These are phyloP conservation scores for Solanum chacoense DNA, from an alignment of 305 asterid species.

Conservation along the genomic window DNA sequence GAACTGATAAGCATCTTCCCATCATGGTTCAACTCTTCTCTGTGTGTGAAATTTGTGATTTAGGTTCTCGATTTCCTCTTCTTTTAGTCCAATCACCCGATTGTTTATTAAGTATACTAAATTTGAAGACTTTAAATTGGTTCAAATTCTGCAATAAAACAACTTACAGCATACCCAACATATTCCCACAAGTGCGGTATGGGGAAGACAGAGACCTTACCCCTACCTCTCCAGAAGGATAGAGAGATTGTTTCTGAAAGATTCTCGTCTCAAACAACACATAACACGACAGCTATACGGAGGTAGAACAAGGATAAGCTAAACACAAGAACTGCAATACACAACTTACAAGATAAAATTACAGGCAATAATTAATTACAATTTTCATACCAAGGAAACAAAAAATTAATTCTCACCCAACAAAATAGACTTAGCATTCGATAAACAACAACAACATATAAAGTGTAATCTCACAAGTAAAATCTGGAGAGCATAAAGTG, in stretches of 20 bases:
- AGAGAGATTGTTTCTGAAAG: not conserved
- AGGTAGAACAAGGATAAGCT: not conserved
- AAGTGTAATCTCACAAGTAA: not conserved
- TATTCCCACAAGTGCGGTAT: not conserved
- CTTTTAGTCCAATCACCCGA: not conserved
- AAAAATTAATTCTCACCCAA: not conserved
- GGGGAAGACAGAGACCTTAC: not conserved
- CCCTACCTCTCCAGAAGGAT: not conserved
- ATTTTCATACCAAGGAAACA: not conserved
- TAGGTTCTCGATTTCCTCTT: not conserved
- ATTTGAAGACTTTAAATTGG: not conserved
- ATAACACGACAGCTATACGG: not conserved
- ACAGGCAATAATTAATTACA: not conserved
- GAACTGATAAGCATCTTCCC: constrained; percentile 35
- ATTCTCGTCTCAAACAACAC: not conserved
- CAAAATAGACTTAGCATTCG: not conserved
- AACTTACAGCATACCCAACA: not conserved
- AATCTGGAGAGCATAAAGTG: not conserved
- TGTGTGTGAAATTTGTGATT: not conserved
- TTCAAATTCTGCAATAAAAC: not conserved
- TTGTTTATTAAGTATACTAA: not conserved
- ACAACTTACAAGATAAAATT: not conserved
- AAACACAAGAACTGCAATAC: not conserved
- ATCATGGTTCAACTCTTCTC: constrained; percentile 13
- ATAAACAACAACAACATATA: not conserved